phyloP scores from a whole-genome alignment of 805 yeast species.

The Tetrapisispora fleetii region DNA sequence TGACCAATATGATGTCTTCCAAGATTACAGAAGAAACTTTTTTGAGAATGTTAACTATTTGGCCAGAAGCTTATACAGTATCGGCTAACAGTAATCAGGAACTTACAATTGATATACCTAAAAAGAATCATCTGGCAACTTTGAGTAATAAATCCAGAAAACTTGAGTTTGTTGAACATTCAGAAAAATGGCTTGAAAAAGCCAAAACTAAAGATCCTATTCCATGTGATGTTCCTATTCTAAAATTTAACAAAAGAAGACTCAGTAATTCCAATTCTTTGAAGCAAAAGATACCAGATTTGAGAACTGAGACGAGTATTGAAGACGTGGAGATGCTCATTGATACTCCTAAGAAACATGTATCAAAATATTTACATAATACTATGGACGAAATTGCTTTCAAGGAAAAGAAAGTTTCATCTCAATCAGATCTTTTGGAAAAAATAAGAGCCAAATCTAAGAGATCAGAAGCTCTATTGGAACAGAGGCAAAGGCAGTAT shows the following conservation, averaged over 20 bases:
- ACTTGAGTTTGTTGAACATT: conserved; percentile 16
- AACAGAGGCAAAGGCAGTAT: conserved; percentile 20
- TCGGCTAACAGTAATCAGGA: conserved; percentile 17
- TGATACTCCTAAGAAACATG: neutral
- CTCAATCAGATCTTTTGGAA: conserved; percentile 19
- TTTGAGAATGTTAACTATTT: conserved; percentile 19
- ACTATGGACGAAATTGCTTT: conserved; percentile 12
- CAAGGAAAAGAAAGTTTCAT: conserved; percentile 11
- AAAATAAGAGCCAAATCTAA: conserved; percentile 23
- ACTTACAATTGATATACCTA: conserved; percentile 17
- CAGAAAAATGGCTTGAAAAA: conserved; percentile 16
- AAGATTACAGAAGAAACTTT: conserved; percentile 20
- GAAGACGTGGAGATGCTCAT: neutral
- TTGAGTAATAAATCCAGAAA: conserved; percentile 22
- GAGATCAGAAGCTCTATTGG: conserved; percentile 17
- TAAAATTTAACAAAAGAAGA: conserved; percentile 18
- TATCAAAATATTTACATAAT: conserved; percentile 12
- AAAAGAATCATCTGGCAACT: conserved; percentile 8
- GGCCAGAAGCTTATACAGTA: conserved; percentile 23
- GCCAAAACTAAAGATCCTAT: conserved; percentile 1
- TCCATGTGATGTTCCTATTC: conserved; percentile 17
- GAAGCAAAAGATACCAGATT: neutral
- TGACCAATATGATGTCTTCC: conserved; percentile 21
- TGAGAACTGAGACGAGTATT: neutral
- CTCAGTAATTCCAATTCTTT: conserved; percentile 14